A percentile compares a stretch with the other conserved stretches of the same genome.
These are phyloP conservation scores for Zea luxurians DNA, from an alignment of 176 grass and related monocot genomes.

Conservation along the genomic window DNA sequence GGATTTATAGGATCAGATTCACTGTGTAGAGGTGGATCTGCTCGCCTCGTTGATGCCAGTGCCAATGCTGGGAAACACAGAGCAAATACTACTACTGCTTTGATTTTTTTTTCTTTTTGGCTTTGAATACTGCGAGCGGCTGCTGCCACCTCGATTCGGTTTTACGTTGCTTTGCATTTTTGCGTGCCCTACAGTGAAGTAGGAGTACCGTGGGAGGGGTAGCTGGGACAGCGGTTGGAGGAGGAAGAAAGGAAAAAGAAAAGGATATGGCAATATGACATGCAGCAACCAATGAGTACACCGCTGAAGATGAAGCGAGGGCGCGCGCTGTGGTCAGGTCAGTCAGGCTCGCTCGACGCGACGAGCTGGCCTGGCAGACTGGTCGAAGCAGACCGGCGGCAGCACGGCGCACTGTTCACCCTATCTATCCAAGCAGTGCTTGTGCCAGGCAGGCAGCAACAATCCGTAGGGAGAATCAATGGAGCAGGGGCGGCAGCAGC, in stretches of 20 bases:
- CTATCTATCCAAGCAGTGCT: background rate
- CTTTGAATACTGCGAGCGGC: background rate
- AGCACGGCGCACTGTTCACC: background rate
- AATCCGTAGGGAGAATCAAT: conserved; percentile 33
- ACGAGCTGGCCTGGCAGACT: conserved; percentile 38
- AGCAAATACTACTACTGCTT: too few relatives aligned
- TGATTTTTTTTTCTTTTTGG: too few relatives aligned
- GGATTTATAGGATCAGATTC: conserved; percentile 41
- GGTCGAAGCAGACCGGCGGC: conserved; percentile 33
- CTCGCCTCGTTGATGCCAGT: background rate
- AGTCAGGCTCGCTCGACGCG: conserved; percentile 24
- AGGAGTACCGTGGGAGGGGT: too few relatives aligned
- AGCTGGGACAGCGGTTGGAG: too few relatives aligned
- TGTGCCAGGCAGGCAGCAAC: background rate
- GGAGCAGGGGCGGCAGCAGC: background rate
- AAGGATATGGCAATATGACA: too few relatives aligned
- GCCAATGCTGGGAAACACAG: background rate
- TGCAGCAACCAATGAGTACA: conserved; percentile 40
- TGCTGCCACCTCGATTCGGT: too few relatives aligned
- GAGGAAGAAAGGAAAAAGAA: too few relatives aligned
- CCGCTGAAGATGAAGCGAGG: background rate
- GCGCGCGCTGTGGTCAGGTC: background rate
- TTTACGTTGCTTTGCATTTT: too few relatives aligned
- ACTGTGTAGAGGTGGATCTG: background rate
- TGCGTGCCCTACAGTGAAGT: too few relatives aligned